Percentiles rank a stretch among this genome's conserved stretches.
Evolutionary conservation across 192 early-diverging fungal genomes (phyloP).

Genomic region (Backusella tuberculispora): DNA sequence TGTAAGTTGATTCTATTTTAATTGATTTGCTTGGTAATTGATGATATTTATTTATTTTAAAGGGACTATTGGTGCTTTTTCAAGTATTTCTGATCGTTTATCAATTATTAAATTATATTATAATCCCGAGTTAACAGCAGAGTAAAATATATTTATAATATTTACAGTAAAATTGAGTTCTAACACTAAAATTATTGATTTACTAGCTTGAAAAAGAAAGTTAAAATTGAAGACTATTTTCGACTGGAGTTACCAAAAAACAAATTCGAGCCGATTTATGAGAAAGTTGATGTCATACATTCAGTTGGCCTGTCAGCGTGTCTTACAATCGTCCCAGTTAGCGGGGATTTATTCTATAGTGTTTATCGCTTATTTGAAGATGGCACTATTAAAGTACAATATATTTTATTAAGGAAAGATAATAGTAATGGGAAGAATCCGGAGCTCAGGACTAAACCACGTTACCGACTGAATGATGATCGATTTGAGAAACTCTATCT

Average conservation of each 20-base stretch:
- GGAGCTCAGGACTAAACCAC: neutral
- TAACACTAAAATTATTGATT: too few species aligned
- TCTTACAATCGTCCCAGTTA: neutral
- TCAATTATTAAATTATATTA: neutral
- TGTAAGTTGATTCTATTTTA: neutral
- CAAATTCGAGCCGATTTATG: neutral
- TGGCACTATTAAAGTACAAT: neutral
- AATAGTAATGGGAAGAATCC: neutral
- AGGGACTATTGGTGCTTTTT: neutral
- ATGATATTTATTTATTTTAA: neutral
- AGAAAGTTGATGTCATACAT: neutral
- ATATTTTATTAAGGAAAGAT: neutral
- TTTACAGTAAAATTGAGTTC: neutral
- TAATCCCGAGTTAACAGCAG: neutral
- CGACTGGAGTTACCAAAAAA: neutral
- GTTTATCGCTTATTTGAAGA: slow-evolving; percentile 1
- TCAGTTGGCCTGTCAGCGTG: neutral
- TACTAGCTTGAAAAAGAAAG: neutral
- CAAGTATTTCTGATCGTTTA: neutral
- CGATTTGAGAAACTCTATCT: neutral
- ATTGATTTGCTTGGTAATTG: too few species aligned
- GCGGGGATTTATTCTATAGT: neutral
- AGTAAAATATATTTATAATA: neutral
- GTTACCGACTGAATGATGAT: neutral
- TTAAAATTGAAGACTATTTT: neutral